These are phyloP conservation scores for Hawksworthiomyces lignivorus DNA, from an alignment of 2,329 filamentous ascomycete species.

Conservation along the genomic window DNA sequence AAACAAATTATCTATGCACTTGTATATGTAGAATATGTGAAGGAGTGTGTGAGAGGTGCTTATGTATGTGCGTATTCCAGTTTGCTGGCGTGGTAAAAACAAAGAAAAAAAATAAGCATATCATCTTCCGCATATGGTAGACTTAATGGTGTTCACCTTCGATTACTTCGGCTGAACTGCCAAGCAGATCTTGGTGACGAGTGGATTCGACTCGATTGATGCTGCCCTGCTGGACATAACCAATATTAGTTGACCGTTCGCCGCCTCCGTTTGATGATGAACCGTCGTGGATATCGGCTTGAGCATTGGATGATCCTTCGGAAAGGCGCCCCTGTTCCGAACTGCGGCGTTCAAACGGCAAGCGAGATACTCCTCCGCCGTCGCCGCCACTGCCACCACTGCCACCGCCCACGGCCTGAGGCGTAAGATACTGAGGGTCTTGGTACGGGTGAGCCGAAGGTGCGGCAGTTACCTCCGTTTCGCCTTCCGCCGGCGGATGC, in stretches of 20 bases:
- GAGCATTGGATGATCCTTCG: conserved; percentile 38
- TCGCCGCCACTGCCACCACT: conserved; percentile 10
- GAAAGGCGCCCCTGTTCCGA: conserved; percentile 43
- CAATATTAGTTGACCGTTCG: conserved; percentile 45
- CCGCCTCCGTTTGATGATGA: conserved; percentile 15
- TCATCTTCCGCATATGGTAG: background rate
- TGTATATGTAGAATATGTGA: background rate
- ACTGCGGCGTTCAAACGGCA: conserved; percentile 51
- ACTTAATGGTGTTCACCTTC: conserved; percentile 25
- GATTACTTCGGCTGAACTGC: conserved; percentile 50
- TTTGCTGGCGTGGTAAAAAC: no score
- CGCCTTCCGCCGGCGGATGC: background rate
- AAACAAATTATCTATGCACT: background rate
- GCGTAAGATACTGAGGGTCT: background rate
- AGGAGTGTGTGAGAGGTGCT: no score
- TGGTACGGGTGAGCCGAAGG: background rate
- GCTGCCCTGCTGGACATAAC: conserved; percentile 50
- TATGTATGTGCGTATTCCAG: no score
- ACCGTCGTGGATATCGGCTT: conserved; percentile 28
- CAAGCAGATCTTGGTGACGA: conserved; percentile 38
- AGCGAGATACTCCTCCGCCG: conserved; percentile 24
- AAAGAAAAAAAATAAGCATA: background rate
- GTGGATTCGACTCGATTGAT: conserved; percentile 47
- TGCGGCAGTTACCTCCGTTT: background rate
- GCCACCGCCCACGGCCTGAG: background rate